Evolutionary conservation across 768 basidiomycete species (phyloP), one percentile per base, ranked within the genome.

Genomic region (Amanita inopinata): DNA sequence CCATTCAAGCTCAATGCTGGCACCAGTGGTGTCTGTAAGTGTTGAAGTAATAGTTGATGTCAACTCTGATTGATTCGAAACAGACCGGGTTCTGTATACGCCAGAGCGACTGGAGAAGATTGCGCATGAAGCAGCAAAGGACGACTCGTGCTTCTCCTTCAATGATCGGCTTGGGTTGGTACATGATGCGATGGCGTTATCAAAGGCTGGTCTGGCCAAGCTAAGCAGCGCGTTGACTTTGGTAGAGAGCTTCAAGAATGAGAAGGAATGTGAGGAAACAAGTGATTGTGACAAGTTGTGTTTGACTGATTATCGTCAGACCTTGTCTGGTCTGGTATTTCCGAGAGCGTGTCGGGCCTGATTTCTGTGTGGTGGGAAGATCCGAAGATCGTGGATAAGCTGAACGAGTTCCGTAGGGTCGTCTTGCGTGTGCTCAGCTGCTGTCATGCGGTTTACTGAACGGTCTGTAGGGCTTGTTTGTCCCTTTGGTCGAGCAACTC

Each of bases 91-190:
- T 15, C 63, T 84, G 23, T 99, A 99, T 64, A 71, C 82, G 7
- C 75, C 85, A 18, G 83, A 87, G 49, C 73, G 87, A 36, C 69
- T 96, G 10, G 69, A 69, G 18, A 78, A 76, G 55, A 85, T 97
- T 46, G 91, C 86, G 3, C 61, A 67, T 14, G 87, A 92, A 55
- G 90, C 88, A 1, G 73, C 79, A n/a, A 78, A 75, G 53, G 53
- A 64, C 9, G 61, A 76, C 43, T 74, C 76, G 3, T 60, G 73
- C 5, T 90, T 94, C 64, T 71, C 81, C 1, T 64, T 90, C 46
- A 80, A 87, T 44, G 94, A 99, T 56, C 76, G 89, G 17, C 81
- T 97, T 52, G 93, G 93, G 12, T 69, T 99, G 19, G 77, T 94
- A 15, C 74, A 83, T 37, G 96, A 98, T 53, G 71, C 82, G 0